Percentiles rank a stretch among this genome's conserved stretches.
phyloP scores from a whole-genome alignment of 768 basidiomycete genomes.

The Phlebiopsis gigantea region DNA sequence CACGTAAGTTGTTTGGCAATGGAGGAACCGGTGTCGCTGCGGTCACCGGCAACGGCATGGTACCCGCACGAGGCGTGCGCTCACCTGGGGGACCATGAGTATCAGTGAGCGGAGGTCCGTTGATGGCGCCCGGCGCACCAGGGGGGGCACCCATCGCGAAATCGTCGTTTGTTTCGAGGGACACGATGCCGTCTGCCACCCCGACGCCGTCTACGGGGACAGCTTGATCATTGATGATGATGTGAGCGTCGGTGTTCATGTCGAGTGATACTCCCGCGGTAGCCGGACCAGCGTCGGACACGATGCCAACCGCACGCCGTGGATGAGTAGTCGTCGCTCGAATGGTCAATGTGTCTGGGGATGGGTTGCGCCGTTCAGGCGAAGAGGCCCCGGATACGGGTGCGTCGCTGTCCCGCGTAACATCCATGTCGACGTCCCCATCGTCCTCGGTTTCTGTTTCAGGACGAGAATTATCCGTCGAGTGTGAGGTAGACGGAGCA shows the following conservation, averaged over 20 bases:
- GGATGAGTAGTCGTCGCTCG: constrained; percentile 27
- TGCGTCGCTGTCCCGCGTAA: constrained; percentile 28
- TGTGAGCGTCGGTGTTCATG: constrained; percentile 43
- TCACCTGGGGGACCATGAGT: constrained; percentile 19
- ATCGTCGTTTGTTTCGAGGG: constrained; percentile 77
- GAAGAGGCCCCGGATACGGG: constrained; percentile 21
- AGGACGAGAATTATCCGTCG: constrained; percentile 49
- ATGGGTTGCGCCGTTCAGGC: constrained; percentile 23
- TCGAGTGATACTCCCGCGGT: constrained; percentile 30
- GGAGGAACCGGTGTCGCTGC: constrained; percentile 16
- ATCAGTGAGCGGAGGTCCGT: constrained; percentile 25
- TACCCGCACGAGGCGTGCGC: constrained; percentile 54
- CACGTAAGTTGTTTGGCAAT: constrained; percentile 7
- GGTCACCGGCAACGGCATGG: constrained; percentile 44
- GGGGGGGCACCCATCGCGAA: constrained; percentile 90
- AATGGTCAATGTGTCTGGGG: constrained; percentile 18
- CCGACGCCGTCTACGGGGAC: constrained; percentile 43
- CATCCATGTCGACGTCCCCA: constrained; percentile 54
- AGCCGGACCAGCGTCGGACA: constrained; percentile 31
- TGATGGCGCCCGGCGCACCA: constrained; percentile 81
- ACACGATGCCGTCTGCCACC: constrained; percentile 73
- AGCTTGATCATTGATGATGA: constrained; percentile 45
- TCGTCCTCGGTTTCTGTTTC: constrained; percentile 82
- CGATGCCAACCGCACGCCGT: constrained; percentile 43
- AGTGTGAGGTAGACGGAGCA: constrained; percentile 25